Evolutionary conservation across 1,284 basidiomycete genomes (phyloP), one percentile per base, ranked within the genome.

Genomic region (Amylostereum chailletii): DNA sequence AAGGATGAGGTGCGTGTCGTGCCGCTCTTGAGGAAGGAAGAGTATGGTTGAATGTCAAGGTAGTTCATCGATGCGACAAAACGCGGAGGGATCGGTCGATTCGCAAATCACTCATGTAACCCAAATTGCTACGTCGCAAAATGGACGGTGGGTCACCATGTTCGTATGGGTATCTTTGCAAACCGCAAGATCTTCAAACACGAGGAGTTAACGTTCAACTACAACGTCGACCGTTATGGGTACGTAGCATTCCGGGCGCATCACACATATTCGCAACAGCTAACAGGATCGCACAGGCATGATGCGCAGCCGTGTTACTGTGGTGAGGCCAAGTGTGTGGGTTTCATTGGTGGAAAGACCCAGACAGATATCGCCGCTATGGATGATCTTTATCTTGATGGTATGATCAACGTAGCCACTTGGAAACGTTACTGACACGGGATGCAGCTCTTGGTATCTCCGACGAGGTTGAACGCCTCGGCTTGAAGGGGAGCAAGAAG

Each of bases 41-140:
- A 19, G 19, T 19, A 19, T 19, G 19, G 19, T 19, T 19, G 19
- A 19, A 19, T 19, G 19, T 19, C 19, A 19, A 19, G n/a, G 10
- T 19, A 94, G 93, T 99, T 91, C 68, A 93, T 99, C 59, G 96
- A 99, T 66, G 96, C 96, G 1, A 99, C 96, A 1, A 97, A 96
- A 66, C 88, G 86, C 60, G 96, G 96, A 19, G 94, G 94, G 0
- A 94, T 94, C 42, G 95, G 92, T 3, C 86, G 96, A 5, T 99
- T 99, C 63, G 90, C 94, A 33, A 99, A 99, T 64, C 96, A 99
- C 68, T 95, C 92, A 55, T 99, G 96, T 67, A 92, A 86, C 57
- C 96, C 96, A 6, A 99, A 99, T 62, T 98, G 93, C 65, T 96
- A 92, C 62, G 95, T 99, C n/a, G 93, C 94, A 42, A 98, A 97